Conservation (phyloP, 2,329 filamentous ascomycete genomes). For the Apiospora pterosperma region DNA sequence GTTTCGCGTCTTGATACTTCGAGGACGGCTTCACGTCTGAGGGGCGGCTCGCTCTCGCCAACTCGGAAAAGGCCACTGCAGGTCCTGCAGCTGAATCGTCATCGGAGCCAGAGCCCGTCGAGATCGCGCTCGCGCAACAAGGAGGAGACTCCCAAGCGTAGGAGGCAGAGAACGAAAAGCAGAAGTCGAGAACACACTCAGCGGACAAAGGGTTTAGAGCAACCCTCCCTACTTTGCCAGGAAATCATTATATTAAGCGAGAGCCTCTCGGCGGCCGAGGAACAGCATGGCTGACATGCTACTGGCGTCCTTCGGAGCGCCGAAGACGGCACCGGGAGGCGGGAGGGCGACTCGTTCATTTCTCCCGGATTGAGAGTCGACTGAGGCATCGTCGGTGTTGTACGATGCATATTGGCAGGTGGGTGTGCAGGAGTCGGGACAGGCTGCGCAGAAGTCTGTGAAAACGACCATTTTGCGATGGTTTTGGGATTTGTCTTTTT, state of each 20-base stretch:
- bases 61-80: constrained; percentile 38
- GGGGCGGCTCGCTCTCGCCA: constrained; percentile 32
- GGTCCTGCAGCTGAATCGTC: constrained; percentile 35
- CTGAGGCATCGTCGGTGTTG: background rate
- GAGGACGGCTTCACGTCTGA: constrained; percentile 21
- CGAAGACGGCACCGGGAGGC: background rate
- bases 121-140: constrained; percentile 27
- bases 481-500: background rate
- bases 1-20: constrained; percentile 27
- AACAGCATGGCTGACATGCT: constrained; percentile 12
- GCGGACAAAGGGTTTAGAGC: constrained; percentile 13
- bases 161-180: constrained; percentile 35
- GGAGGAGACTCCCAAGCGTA: constrained; percentile 22
- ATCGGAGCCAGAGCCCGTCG: constrained; percentile 41
- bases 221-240: constrained; percentile 19
- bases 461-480: background rate
- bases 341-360: background rate
- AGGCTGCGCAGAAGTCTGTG: background rate
- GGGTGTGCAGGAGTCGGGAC: background rate
- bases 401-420: background rate
- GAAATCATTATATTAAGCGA: constrained; percentile 19
- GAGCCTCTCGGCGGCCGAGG: constrained; percentile 7
- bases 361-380: background rate
- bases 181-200: constrained; percentile 26
- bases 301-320: background rate